Base-by-base conservation (phyloP, 2,329 filamentous ascomycete species). In the Neofusicoccum sp. region DNA sequence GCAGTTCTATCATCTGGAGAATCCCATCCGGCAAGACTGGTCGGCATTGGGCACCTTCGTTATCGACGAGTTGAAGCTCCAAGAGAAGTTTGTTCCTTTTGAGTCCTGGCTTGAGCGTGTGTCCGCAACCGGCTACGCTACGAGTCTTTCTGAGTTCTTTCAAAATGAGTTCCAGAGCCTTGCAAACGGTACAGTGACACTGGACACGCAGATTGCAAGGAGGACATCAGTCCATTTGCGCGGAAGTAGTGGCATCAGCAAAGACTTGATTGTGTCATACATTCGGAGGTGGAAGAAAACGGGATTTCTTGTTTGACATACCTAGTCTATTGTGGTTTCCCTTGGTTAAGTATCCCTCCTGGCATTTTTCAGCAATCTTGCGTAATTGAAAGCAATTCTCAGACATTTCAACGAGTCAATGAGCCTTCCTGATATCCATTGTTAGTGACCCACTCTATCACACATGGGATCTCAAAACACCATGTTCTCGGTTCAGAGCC, bases 11-110 rank as follows among this genome's bases (percentile, higher is more conserved):
- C 63, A 64, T 30, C 8, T 64, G 6, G 63, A 64, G 24, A 64
- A 63, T 49, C 63, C 63, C 6, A 24, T 63, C 4, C 20, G 63
- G 8, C 63, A 64, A 28, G 31, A 57, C 2, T 58, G 61, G 53
- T 4, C 7, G 2, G 36, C 14, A 1, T 16, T 54, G 24, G 26
- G 24, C 6, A 26, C 24, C 7, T 30, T 30, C 14, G 36, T 43
- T 7, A 26, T 9, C 2, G 3, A 30, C 2, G 49, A 41, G 36
- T n/a, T 54, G 26, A 6, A 16, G n/a, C 26, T 54, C 7, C 2
- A 31, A 2, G 24, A 41, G 24, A 20, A 31, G 14, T 6, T 12
- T n/a, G 12, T 41, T 16, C 49, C 49, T 1, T 54, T 30, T 3
- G 36, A 41, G 8, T 24, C 1, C 1, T 54, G 49, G 49, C 26